phyloP scores from a whole-genome alignment of 2,329 filamentous ascomycete species.

The Neofusicoccum umdonicola region DNA sequence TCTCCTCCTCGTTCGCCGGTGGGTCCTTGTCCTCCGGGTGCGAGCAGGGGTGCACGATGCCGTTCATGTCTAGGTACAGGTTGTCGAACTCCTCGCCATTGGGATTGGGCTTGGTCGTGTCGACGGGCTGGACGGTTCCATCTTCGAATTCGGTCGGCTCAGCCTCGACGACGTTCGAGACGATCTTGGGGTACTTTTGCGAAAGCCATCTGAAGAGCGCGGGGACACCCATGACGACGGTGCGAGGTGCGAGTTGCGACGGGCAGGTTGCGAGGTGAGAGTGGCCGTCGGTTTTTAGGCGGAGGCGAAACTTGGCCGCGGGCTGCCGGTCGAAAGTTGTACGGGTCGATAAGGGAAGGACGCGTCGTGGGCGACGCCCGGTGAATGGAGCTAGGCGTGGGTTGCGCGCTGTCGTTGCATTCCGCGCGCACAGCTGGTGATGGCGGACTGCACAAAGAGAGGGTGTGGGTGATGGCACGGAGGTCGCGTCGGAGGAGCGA shows the following conservation, averaged over 20 bases:
- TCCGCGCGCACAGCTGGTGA: neutral
- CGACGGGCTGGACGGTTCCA: constrained; percentile 79
- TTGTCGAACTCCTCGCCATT: constrained; percentile 99
- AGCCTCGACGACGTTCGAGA: constrained; percentile 87
- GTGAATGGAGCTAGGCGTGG: neutral
- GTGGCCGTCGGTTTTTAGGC: neutral
- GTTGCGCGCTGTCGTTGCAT: constrained; percentile 5
- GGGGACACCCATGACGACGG: constrained; percentile 76
- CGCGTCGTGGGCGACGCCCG: constrained; percentile 13
- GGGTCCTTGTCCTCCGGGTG: constrained; percentile 92
- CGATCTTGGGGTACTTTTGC: constrained; percentile 96
- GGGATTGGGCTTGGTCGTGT: constrained; percentile 81
- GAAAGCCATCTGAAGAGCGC: constrained; percentile 96
- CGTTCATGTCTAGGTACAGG: constrained; percentile 98
- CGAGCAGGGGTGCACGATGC: constrained; percentile 97
- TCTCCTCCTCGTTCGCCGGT: constrained; percentile 92
- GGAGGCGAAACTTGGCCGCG: neutral
- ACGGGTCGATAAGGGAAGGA: neutral
- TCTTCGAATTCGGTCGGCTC: constrained; percentile 71
- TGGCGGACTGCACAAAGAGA: neutral
- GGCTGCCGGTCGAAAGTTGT: neutral
- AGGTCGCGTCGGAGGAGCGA: constrained; percentile 7
- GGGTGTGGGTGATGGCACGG: neutral
- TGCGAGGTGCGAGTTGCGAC: neutral
- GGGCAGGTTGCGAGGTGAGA: neutral